These are phyloP conservation scores for Diaporthe helianthi DNA, from an alignment of 2,329 filamentous ascomycete species.

Conservation along the genomic window DNA sequence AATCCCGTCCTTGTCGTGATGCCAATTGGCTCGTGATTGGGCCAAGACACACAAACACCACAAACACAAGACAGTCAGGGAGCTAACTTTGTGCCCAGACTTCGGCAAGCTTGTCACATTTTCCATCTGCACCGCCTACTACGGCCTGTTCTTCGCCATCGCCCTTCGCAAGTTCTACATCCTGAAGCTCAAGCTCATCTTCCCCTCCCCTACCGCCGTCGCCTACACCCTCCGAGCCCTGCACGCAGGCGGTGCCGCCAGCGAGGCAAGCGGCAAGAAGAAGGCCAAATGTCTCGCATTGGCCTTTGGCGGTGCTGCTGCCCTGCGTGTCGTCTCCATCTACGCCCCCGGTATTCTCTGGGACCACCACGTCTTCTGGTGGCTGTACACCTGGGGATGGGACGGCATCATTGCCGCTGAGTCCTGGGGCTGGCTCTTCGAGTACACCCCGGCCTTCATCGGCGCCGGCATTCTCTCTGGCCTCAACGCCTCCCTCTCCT, in stretches of 20 bases:
- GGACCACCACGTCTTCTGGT: conserved; percentile 61
- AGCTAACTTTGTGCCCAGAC: conserved; percentile 53
- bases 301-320: conserved; percentile 56
- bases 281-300: conserved; percentile 60
- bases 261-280: conserved; percentile 57
- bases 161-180: conserved; percentile 64
- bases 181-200: conserved; percentile 62
- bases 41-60: too few relatives aligned
- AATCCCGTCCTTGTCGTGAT: background rate
- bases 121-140: conserved; percentile 59
- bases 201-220: conserved; percentile 65
- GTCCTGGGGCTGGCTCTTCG: conserved; percentile 65
- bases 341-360: conserved; percentile 65
- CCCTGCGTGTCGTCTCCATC: conserved; percentile 61
- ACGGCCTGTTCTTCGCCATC: conserved; percentile 60
- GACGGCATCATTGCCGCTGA: conserved; percentile 58
- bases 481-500: conserved; percentile 64
- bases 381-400: conserved; percentile 60
- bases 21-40: background rate
- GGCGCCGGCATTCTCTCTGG: conserved; percentile 65
- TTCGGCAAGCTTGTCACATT: conserved; percentile 58
- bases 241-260: conserved; percentile 55
- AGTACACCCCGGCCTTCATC: conserved; percentile 66
- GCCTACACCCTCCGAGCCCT: conserved; percentile 66
- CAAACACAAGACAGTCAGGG: too few relatives aligned